A percentile compares a stretch with the other conserved stretches of the same genome.
phyloP scores from a whole-genome alignment of 352 stramenopile species.

The Pythium rishiriense region DNA sequence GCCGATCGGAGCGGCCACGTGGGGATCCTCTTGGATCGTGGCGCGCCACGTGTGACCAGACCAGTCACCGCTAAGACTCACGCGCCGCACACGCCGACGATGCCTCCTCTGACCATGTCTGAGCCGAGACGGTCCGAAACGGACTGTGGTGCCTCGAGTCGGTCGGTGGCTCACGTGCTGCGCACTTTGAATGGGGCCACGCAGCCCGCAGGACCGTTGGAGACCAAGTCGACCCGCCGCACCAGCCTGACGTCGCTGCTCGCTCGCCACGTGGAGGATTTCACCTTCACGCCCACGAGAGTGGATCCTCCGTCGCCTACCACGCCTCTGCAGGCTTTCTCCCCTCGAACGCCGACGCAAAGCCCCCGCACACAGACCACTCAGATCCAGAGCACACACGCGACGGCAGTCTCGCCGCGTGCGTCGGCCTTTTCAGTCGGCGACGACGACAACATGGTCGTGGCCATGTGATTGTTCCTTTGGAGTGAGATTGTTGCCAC shows the following conservation, averaged over 20 bases:
- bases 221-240: neutral
- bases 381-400: neutral
- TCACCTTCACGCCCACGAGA: neutral
- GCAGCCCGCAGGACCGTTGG: neutral
- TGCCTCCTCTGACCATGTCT: neutral
- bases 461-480: slow-evolving; percentile 14
- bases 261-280: slow-evolving; percentile 1
- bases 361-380: neutral
- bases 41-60: neutral
- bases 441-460: neutral
- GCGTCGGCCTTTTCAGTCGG: neutral
- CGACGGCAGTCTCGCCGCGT: neutral
- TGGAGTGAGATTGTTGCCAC: no score
- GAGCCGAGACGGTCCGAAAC: neutral
- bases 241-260: slow-evolving; percentile 4
- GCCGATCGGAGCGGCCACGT: neutral
- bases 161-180: neutral
- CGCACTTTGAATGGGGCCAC: neutral
- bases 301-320: neutral
- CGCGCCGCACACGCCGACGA: slow-evolving; percentile 4
- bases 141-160: neutral
- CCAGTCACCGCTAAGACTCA: neutral
- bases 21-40: neutral
- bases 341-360: slow-evolving; percentile 3
- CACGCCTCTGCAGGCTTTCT: slow-evolving; percentile 11